Evolutionary conservation across 768 basidiomycete species (phyloP).

Genomic region (Amanita pallidorosea): DNA sequence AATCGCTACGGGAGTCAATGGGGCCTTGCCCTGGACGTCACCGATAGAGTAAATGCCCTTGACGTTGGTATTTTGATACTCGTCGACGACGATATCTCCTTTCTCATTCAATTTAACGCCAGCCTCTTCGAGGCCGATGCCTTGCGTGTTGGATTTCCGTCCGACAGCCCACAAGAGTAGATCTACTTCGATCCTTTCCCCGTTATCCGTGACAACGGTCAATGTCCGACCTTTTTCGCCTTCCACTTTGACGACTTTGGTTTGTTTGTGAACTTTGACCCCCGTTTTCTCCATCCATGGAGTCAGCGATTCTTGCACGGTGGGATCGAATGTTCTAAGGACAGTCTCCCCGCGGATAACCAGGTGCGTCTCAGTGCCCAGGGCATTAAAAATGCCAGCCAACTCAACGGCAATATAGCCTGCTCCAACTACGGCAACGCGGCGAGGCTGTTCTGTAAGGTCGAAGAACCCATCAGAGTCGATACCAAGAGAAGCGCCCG

Average conservation of each 20-base stretch:
- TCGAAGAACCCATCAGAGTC: constrained; percentile 96
- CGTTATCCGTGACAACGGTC: constrained; percentile 66
- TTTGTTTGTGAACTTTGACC: constrained; percentile 74
- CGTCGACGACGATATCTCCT: constrained; percentile 84
- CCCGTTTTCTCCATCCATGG: constrained; percentile 93
- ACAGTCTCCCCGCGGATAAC: constrained; percentile 86
- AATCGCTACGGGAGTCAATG: constrained; percentile 95
- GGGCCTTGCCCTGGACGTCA: constrained; percentile 85
- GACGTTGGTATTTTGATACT: constrained; percentile 78
- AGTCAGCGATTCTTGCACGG: constrained; percentile 73
- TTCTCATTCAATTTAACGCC: constrained; percentile 68
- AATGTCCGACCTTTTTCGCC: constrained; percentile 62
- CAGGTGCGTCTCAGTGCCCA: constrained; percentile 87
- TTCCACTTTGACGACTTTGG: constrained; percentile 66
- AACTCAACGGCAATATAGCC: constrained; percentile 98
- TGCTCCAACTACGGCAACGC: constrained; percentile 91
- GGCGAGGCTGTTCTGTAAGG: constrained; percentile 80
- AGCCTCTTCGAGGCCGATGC: constrained; percentile 66
- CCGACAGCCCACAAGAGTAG: constrained; percentile 92
- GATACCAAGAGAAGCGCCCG: constrained; percentile 86
- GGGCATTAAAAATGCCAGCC: constrained; percentile 85
- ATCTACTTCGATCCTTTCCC: constrained; percentile 78
- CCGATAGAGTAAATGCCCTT: constrained; percentile 74
- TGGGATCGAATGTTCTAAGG: constrained; percentile 86
- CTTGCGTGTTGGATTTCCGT: constrained; percentile 67